Evolutionary conservation across 163 green algal species (phyloP).

Genomic region (Coccomyxa subellipsoidea): DNA sequence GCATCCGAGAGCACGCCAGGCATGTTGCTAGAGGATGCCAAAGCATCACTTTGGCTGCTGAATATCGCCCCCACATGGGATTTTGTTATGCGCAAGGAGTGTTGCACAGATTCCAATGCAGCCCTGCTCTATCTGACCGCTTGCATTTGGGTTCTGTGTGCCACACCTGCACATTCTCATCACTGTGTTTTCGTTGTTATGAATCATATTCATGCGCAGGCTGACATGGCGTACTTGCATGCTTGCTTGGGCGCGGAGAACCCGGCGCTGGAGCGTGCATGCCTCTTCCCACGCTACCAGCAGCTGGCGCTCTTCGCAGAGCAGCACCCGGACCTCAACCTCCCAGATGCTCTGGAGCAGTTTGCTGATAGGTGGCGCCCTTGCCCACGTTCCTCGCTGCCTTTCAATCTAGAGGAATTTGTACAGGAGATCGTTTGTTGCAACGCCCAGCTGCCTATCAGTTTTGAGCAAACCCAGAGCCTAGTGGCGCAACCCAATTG

Average conservation of each 20-base stretch:
- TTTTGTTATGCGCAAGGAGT: too few species aligned
- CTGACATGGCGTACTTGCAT: slow-evolving; percentile 10
- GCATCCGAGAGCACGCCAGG: not conserved
- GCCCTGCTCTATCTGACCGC: too few species aligned
- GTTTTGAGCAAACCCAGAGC: too few species aligned
- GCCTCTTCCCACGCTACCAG: slow-evolving; percentile 59
- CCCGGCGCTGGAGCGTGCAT: slow-evolving; percentile 21
- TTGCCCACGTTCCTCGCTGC: not conserved
- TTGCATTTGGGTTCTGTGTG: not conserved
- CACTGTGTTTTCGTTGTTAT: not conserved
- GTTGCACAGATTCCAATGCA: too few species aligned
- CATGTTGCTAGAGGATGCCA: not conserved
- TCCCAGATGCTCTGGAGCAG: not conserved
- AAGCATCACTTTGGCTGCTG: not conserved
- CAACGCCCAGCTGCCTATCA: too few species aligned
- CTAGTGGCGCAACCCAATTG: too few species aligned
- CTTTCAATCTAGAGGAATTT: too few species aligned
- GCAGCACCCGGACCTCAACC: slow-evolving; percentile 31
- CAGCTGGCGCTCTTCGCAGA: slow-evolving; percentile 62
- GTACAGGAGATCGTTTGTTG: too few species aligned
- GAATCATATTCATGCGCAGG: not conserved
- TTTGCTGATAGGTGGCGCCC: slow-evolving; percentile 45
- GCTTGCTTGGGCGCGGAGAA: not conserved
- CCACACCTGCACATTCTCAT: not conserved
- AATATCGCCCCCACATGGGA: not conserved